A percentile compares a stretch with the other conserved stretches of the same genome.
phyloP scores from a whole-genome alignment of 2,329 filamentous ascomycete genomes.

The Diplodia intermedia region DNA sequence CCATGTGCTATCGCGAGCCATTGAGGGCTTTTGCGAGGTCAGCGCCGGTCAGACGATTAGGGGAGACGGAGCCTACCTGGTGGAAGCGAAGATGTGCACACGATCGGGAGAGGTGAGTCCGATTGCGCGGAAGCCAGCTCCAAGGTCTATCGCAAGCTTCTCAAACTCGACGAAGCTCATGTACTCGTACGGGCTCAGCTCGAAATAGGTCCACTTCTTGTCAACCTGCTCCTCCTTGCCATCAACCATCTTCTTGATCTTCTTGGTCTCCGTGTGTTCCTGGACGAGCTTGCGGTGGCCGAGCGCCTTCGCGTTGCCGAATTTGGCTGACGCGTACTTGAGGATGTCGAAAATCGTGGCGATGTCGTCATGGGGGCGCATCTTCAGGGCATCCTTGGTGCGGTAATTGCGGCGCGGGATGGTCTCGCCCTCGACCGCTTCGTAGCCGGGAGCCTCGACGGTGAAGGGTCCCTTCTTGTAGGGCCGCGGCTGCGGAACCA shows the following conservation, averaged over 20 bases:
- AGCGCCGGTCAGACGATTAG: constrained; percentile 23
- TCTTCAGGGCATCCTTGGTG: constrained; percentile 73
- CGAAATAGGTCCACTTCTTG: constrained; percentile 91
- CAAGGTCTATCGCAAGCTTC: constrained; percentile 71
- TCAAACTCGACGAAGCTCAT: constrained; percentile 82
- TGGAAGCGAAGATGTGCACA: constrained; percentile 84
- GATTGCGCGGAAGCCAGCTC: constrained; percentile 75
- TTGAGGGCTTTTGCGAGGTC: constrained; percentile 62
- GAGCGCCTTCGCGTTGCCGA: constrained; percentile 59
- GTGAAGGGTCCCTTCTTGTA: constrained; percentile 75
- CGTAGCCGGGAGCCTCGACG: constrained; percentile 71
- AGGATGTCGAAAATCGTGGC: constrained; percentile 82
- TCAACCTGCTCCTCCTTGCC: constrained; percentile 80
- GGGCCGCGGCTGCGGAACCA: constrained; percentile 55
- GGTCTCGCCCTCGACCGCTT: constrained; percentile 79
- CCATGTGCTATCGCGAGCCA: constrained; percentile 86
- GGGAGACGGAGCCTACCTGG: constrained; percentile 56
- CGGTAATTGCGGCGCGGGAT: constrained; percentile 77
- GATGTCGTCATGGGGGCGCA: constrained; percentile 71
- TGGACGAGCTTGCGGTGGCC: constrained; percentile 77
- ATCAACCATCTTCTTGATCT: constrained; percentile 86
- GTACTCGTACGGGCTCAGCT: constrained; percentile 79
- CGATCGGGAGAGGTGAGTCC: constrained; percentile 72
- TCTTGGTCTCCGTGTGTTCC: constrained; percentile 84
- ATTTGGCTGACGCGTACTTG: constrained; percentile 67